Evolutionary conservation across 192 early-diverging fungal genomes (phyloP), one percentile per base, ranked within the genome.

Genomic region (Spizellomyces punctatus): DNA sequence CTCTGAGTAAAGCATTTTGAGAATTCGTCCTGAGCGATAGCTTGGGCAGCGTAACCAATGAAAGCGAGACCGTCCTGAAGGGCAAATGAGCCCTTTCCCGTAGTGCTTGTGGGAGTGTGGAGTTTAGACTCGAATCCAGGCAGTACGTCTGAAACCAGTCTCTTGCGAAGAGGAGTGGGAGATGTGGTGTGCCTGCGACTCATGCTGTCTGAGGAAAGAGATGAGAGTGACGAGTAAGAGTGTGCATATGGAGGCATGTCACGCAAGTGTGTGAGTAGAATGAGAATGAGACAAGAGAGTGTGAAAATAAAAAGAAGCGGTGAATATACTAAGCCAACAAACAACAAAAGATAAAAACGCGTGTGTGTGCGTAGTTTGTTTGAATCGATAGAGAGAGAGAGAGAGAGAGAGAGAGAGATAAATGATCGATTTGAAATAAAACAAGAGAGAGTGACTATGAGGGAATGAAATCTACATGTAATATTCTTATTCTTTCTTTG

Each of bases 1-100:
- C 78, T 74, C 62, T 79, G 80, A 21, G 58, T 71, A 63, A 86
- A 86, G 77, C 82, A 83, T 58, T 82, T 82, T 10, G 78, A 76
- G 63, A 86, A 86, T 58, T 86, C 82, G 68, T 86, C 85, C 69
- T 78, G 78, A 0, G 79, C 82, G 36, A 86, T 85, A 7, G 85
- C 85, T 50, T 84, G 80, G 8, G 82, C 85, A 17, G 75, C 85
- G 55, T 67, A 85, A 10, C 71, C 66, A 48, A 86, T 85, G 77
- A 86, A 86, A 2, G 85, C 76, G 21, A 86, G 75, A 16, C 81
- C 85, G 56, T 86, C 85, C 70, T 77, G 61, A 4, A 86, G 80
- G 17, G 74, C 75, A 48, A 68, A 76, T 21, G 49, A 56, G 6
- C 19, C 12, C 58, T 66, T 67, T 14, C 73, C 73, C 1, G n/a